phyloP scores from a whole-genome alignment of 805 yeast genomes.

The Metschnikowia rubicola region DNA sequence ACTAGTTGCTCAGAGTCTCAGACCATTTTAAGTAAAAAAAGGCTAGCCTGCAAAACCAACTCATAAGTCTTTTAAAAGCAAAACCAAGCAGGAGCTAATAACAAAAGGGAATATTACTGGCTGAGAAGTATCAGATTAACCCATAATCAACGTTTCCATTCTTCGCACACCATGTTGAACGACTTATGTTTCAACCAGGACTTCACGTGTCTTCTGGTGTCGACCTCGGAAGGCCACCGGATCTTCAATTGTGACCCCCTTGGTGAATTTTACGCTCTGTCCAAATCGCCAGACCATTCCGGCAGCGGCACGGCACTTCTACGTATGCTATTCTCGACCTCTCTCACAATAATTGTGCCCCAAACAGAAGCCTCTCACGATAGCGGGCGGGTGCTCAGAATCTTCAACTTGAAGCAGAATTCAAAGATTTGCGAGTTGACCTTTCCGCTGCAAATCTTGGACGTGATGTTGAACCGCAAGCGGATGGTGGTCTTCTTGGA shows the following conservation, averaged over 20 bases:
- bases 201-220: slow-evolving; percentile 35
- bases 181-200: slow-evolving; percentile 42
- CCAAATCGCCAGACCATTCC: not conserved
- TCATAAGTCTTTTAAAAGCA: no score
- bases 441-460: slow-evolving; percentile 72
- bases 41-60: not conserved
- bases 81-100: no score
- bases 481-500: slow-evolving; percentile 70
- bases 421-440: slow-evolving; percentile 77
- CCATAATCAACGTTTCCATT: not conserved
- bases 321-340: slow-evolving; percentile 40
- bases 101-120: no score
- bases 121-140: not conserved
- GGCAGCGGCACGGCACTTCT: slow-evolving; percentile 29
- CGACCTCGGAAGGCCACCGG: slow-evolving; percentile 31
- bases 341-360: slow-evolving; percentile 40
- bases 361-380: slow-evolving; percentile 17
- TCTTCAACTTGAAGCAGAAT: slow-evolving; percentile 40
- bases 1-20: not conserved
- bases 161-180: slow-evolving; percentile 21
- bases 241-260: slow-evolving; percentile 46
- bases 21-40: not conserved
- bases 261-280: slow-evolving; percentile 39
- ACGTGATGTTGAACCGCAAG: slow-evolving; percentile 76
- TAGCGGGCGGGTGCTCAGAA: slow-evolving; percentile 30